Conservation (phyloP, 257 asterid species). For the Solanum tarijense region DNA sequence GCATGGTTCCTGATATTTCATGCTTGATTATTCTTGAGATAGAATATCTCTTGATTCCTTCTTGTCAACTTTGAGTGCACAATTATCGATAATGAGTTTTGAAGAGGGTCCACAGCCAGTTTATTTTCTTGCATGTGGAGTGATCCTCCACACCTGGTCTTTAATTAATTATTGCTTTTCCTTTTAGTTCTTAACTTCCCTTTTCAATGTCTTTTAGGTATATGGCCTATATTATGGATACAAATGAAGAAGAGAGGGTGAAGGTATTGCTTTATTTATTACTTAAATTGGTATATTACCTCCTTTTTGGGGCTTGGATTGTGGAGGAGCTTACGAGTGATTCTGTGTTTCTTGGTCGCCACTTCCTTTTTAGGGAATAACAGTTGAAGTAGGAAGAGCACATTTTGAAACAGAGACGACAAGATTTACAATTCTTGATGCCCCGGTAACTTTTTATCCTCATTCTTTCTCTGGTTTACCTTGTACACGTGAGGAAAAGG, state of each 20-base stretch:
- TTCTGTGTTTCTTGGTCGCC: not conserved
- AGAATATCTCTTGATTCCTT: not conserved
- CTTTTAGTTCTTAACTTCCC: not conserved
- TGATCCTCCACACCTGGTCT: not conserved
- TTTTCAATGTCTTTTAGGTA: slow-evolving; percentile 42
- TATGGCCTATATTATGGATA: slow-evolving; percentile 98
- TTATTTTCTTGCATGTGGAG: not conserved
- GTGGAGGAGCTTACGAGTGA: not conserved
- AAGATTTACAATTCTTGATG: slow-evolving; percentile 96
- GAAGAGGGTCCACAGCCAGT: not conserved
- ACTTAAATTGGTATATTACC: not conserved
- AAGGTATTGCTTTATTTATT: slow-evolving; percentile 38
- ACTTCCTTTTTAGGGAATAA: slow-evolving; percentile 54
- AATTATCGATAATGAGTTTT: not conserved
- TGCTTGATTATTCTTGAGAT: not conserved
- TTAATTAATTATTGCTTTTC: not conserved
- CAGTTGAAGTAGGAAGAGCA: slow-evolving; percentile 98
- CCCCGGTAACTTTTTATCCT: slow-evolving; percentile 51
- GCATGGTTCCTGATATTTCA: not conserved
- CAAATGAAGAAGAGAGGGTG: slow-evolving; percentile 96
- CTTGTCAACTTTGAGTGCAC: not conserved
- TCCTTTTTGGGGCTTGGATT: not conserved
- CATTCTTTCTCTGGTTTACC: not conserved
- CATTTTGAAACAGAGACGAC: slow-evolving; percentile 92
- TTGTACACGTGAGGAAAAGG: not conserved